Base-by-base conservation (phyloP, 208 protist species). In the Crithidia expoeki region DNA sequence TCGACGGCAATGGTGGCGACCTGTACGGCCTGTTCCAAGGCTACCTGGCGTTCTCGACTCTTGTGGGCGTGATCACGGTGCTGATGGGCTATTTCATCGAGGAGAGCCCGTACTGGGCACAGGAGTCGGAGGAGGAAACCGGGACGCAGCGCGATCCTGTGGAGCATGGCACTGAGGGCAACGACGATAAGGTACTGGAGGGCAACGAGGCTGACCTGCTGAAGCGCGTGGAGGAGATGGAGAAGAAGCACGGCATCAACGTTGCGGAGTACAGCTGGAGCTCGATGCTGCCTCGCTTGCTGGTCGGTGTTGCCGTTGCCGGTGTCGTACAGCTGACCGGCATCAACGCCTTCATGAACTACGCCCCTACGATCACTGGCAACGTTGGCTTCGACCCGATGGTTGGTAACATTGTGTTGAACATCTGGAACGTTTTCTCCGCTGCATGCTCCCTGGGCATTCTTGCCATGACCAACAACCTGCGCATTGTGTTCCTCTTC, bases 291-390 rank as follows among this genome's bases (percentile, higher is more conserved):
- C 62, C 65, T 9, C 80, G 66, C 10, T 69, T 92, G 30, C 6
- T 80, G 32, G 76, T 94, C 44, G 84, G 71, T 33, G 46, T 70
- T 38, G 71, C 82, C 14, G 72, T 87, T 52, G 78, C 84, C 14
- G 79, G 81, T 27, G 79, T 87, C 46, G 69, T 83, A 46, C 89
- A 94, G 72, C 72, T 95, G 71, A 95, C 90, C 34, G 87, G 90
- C 56, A 91, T 93, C 57, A 91, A 87, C 62, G 85, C 85, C 56
- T 80, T 95, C 36, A 93, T 92, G 87, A 92, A 90, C 76, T 95
- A 93, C 73, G 85, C 90, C 17, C 87, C 85, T 14, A 90, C 70
- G 25, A 93, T 95, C 72, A 92, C 83, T 65, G 70, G 68, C 46
- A 82, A 72, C 49, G 69, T 92, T 28, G 84, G 85, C 47, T 66